Percentiles rank a stretch among this genome's conserved stretches.
phyloP scores from a whole-genome alignment of 495 filamentous ascomycete genomes.

The Filosporella fistucella region DNA sequence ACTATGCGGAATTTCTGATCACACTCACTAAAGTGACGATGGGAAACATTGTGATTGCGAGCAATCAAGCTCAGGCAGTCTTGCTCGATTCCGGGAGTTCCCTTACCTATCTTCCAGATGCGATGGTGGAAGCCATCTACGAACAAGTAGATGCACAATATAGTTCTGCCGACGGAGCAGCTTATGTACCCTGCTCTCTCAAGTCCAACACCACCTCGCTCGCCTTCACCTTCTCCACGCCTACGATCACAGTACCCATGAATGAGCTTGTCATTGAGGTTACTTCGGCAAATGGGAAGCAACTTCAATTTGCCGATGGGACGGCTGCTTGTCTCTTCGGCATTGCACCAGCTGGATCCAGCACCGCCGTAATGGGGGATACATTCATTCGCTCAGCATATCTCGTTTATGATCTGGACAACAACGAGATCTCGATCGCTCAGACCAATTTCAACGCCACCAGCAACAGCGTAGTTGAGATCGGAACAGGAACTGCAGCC shows the following conservation, averaged over 20 bases:
- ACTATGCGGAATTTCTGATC: constrained; percentile 75
- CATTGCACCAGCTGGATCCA: constrained; percentile 63
- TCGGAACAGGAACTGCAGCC: constrained; percentile 54
- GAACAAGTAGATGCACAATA: constrained; percentile 59
- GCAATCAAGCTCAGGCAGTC: constrained; percentile 59
- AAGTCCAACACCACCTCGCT: constrained; percentile 53
- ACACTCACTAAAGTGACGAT: constrained; percentile 57
- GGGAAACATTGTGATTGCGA: constrained; percentile 41
- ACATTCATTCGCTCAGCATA: constrained; percentile 92
- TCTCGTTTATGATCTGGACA: constrained; percentile 84
- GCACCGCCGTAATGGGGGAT: constrained; percentile 74
- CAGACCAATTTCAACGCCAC: constrained; percentile 81
- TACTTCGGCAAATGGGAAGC: constrained; percentile 38
- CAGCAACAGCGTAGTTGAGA: constrained; percentile 61
- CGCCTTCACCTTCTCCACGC: constrained; percentile 63
- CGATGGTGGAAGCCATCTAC: constrained; percentile 60
- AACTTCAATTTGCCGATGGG: constrained; percentile 57
- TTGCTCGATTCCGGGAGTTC: constrained; percentile 89
- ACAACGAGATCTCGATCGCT: constrained; percentile 84
- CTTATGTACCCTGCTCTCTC: constrained; percentile 70
- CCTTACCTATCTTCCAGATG: constrained; percentile 80
- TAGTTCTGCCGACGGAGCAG: constrained; percentile 47
- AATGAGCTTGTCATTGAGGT: constrained; percentile 73
- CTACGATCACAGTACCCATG: constrained; percentile 67
- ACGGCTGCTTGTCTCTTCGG: constrained; percentile 66